These are phyloP conservation scores for Sphagnum tenellum DNA, from an alignment of 225 moss, liverwort and hornwort genomes.

Conservation along the genomic window DNA sequence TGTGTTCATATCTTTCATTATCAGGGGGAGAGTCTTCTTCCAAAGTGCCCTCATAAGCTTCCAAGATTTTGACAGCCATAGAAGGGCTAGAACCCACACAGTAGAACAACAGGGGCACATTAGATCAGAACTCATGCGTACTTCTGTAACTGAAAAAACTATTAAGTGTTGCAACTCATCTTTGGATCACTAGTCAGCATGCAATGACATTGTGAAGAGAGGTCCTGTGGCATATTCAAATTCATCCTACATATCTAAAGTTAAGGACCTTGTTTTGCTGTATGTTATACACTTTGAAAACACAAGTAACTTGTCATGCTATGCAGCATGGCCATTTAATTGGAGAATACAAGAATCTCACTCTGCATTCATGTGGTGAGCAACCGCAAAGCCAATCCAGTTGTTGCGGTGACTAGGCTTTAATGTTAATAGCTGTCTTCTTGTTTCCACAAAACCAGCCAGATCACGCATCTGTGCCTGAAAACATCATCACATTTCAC, in stretches of 20 bases:
- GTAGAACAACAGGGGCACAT: not conserved
- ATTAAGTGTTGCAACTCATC: too few relatives aligned
- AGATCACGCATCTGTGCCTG: constrained; percentile 99
- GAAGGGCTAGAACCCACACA: constrained; percentile 27
- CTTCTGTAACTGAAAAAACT: too few relatives aligned
- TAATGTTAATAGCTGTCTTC: constrained; percentile 87
- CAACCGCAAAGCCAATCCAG: constrained; percentile 95
- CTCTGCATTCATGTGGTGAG: constrained; percentile 83
- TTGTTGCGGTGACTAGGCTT: constrained; percentile 97
- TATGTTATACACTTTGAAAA: not conserved
- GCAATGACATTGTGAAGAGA: too few relatives aligned
- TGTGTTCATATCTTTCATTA: constrained; percentile 94
- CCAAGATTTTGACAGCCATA: constrained; percentile 95
- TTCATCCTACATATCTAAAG: too few relatives aligned
- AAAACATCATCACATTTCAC: too few relatives aligned
- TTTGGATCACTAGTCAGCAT: too few relatives aligned
- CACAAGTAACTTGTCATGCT: not conserved
- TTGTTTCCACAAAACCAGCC: constrained; percentile 91
- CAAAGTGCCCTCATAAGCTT: constrained; percentile 95
- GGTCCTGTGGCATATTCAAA: too few relatives aligned
- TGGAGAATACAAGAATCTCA: constrained; percentile 6
- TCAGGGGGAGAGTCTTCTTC: constrained; percentile 96
- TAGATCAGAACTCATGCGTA: too few relatives aligned
- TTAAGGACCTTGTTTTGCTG: too few relatives aligned
- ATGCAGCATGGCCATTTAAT: not conserved